phyloP scores from a whole-genome alignment of 768 basidiomycete species.

The Collybia sordida region DNA sequence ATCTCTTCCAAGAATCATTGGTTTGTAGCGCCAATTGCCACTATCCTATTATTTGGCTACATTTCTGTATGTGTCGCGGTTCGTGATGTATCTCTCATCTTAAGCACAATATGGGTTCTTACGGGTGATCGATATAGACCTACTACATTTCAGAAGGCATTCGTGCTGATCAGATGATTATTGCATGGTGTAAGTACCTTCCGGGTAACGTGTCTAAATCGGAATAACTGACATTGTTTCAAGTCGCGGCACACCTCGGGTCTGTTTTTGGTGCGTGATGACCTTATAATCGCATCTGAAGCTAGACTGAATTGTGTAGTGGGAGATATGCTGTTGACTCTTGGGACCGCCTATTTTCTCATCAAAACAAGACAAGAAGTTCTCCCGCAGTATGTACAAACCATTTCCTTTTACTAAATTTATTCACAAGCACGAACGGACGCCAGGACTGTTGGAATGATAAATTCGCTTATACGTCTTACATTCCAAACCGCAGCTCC shows the following conservation, averaged over 20 bases:
- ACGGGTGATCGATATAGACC: constrained; percentile 13
- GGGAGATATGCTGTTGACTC: constrained; percentile 26
- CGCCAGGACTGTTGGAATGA: constrained; percentile 23
- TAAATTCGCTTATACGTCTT: constrained; percentile 27
- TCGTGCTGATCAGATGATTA: constrained; percentile 14
- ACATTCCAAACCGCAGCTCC: constrained; percentile 31
- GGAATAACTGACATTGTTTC: background rate
- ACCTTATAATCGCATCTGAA: background rate
- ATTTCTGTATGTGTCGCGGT: constrained; percentile 25
- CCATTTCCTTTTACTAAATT: background rate
- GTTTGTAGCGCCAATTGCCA: constrained; percentile 19
- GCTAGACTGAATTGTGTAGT: constrained; percentile 13
- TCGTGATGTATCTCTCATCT: constrained; percentile 5
- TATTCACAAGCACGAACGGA: background rate
- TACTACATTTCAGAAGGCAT: constrained; percentile 23
- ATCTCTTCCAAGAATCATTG: constrained; percentile 23
- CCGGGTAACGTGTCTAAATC: background rate
- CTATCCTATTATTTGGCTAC: constrained; percentile 25
- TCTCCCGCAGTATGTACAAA: constrained; percentile 22
- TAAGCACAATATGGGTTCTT: too few species aligned
- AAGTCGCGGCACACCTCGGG: constrained; percentile 27
- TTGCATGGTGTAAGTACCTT: constrained; percentile 25
- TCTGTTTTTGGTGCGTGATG: constrained; percentile 22
- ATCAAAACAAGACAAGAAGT: constrained; percentile 24
- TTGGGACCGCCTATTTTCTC: constrained; percentile 27